Conservation (phyloP, 306 rosid species). For the Prunus mira region DNA sequence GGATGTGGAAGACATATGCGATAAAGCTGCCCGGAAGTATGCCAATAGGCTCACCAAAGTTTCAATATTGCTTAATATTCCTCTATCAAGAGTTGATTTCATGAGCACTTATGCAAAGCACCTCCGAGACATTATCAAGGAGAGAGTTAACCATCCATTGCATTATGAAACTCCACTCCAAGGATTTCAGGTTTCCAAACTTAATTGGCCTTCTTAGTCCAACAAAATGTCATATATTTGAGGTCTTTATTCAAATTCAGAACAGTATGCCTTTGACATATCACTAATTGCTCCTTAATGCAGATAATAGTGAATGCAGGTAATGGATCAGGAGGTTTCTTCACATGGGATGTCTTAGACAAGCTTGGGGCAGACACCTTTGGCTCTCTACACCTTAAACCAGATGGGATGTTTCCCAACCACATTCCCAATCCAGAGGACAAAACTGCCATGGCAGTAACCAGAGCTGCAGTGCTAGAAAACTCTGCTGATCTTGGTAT, state of each 20-base stretch:
- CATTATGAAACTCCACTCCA: slow-evolving; percentile 77
- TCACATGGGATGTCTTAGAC: slow-evolving; percentile 87
- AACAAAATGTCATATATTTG: too few species aligned
- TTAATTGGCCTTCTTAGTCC: neutral
- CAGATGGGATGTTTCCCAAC: slow-evolving; percentile 92
- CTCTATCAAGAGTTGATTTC: slow-evolving; percentile 64
- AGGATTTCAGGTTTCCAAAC: slow-evolving; percentile 67
- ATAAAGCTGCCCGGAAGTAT: slow-evolving; percentile 69
- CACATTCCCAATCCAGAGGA: slow-evolving; percentile 94
- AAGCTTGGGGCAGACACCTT: slow-evolving; percentile 92
- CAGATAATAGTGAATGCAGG: slow-evolving; percentile 95
- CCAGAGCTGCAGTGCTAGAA: slow-evolving; percentile 65
- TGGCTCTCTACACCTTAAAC: slow-evolving; percentile 81
- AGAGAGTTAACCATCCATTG: slow-evolving; percentile 71
- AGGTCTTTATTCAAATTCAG: neutral
- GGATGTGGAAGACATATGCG: slow-evolving; percentile 77
- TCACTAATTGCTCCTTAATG: slow-evolving; percentile 1
- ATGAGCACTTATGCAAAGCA: slow-evolving; percentile 71
- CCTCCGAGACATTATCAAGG: slow-evolving; percentile 68
- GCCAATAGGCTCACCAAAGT: slow-evolving; percentile 66
- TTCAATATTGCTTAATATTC: slow-evolving; percentile 47
- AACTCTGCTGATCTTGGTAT: slow-evolving; percentile 76
- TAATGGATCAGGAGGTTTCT: slow-evolving; percentile 92
- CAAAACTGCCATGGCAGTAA: slow-evolving; percentile 75
- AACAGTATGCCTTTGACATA: too few species aligned